Base-by-base conservation (phyloP, 2,329 filamentous ascomycete species). In the Monilinia vaccinii-corymbosi region DNA sequence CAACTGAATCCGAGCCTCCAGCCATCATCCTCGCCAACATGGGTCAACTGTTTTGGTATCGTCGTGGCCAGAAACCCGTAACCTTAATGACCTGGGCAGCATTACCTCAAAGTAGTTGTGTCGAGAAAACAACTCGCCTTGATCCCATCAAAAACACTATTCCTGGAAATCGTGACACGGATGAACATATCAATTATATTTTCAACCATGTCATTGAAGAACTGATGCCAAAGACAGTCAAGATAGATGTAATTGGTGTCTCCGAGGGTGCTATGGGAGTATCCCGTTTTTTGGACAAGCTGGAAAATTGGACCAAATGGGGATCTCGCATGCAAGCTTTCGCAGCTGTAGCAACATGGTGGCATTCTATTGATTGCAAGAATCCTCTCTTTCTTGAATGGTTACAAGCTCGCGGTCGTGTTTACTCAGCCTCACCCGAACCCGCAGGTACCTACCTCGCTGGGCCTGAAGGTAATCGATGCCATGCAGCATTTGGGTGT, bases 1-100 rank as follows among this genome's bases (percentile, higher is more conserved):
- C 62, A 18, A 53, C 53, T 10, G 63, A 65, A 40, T 56, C 71
- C 5, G 64, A 71, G 0, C 64, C 75, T 1, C 84, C 80, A 0
- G 87, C 81, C 3, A 75, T 97, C 60, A 75, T 97, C 32, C 76
- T 96, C 31, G 82, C 90, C 49, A 97, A 96, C 70, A 78, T 84
- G 4, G 90, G 89, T 5, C 85, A 95, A 73, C 76, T 89, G 21
- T 77, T 86, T 67, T 97, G 90, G 85, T 89, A 88, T 71, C 83
- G 88, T 45, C 79, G 81, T 56, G 79, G 79, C 1, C 74, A 79
- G 56, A 79, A 81, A 52, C 78, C 84, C 0, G 76, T 96, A 62
- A 88, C 82, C 1, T 71, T 79, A 1, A 69, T 71, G 0, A 79
- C 78, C 3, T 88, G 86, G 77, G 70, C 76, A 9, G 78, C 77